Evolutionary conservation across 192 early-diverging fungal genomes (phyloP), one percentile per base, ranked within the genome.

Genomic region (Linnemannia elongata): DNA sequence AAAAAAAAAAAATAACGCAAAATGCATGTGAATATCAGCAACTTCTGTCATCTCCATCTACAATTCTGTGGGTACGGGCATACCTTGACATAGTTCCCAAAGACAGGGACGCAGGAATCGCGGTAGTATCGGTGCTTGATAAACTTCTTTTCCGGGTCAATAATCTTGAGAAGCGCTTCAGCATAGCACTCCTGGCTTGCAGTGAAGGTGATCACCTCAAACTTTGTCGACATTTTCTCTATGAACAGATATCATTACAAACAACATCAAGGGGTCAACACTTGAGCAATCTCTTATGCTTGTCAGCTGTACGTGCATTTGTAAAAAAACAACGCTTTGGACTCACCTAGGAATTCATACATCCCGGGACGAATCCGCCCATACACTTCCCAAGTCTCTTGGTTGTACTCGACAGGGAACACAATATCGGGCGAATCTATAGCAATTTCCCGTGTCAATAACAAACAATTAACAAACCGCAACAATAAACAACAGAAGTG

Each of bases 171-270:
- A 54, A 94, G 76, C 22, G 87, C 82, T 75, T 94, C 93, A 5
- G 94, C 95, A 63, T 96, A 96, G n/a, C 92, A 90, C 69, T 94
- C 92, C 88, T 94, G 94, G 69, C 94, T 94, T 6, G 95, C 95
- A 6, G 95, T 96, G 63, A 96, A 96, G 4, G 95, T 88, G 7
- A 95, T 94, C 2, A 96, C 93, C 79, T 96, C 95, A 63, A 93
- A 96, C 55, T 90, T 79, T 76, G 88, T 72, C 49, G 94, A 90
- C 41, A 88, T 91, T 71, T 82, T 82, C 39, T 92, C 88, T 87
- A 71, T 9, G 20, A 20, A 22, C 63, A 60, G 10, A 74, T 18
- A 80, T 20, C 15, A 72, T 20, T 8, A n/a, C 10, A 72, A 38
- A 69, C 12, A 44, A 52, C 20, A 22, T 39, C 6, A 44, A 13